phyloP scores from a whole-genome alignment of 2,329 filamentous ascomycete genomes.

The Aspergillus fijiensis region DNA sequence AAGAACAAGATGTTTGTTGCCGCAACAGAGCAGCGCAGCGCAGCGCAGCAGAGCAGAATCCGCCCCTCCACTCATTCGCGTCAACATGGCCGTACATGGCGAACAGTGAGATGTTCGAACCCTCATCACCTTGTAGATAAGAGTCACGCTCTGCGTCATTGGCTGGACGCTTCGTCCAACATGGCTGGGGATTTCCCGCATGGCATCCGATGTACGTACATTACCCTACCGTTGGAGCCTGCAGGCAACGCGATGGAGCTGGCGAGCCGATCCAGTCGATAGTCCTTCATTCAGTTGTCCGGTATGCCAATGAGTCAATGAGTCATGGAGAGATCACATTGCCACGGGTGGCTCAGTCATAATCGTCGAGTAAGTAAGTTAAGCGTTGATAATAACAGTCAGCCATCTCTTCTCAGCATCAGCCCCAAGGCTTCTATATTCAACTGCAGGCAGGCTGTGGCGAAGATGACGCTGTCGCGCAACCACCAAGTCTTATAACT shows the following conservation, averaged over 20 bases:
- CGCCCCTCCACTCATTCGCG: neutral
- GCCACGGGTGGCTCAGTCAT: constrained; percentile 7
- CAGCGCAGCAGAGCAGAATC: neutral
- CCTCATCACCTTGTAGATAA: constrained; percentile 2
- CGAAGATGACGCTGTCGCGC: neutral
- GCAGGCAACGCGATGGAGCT: neutral
- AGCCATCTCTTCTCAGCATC: neutral
- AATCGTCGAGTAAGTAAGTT: neutral
- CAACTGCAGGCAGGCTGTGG: neutral
- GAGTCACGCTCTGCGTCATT: neutral
- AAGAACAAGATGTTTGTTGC: neutral
- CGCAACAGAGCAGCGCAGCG: neutral
- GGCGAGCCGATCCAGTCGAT: neutral
- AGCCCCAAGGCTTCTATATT: neutral
- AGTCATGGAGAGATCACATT: neutral
- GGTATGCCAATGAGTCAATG: constrained; percentile 2
- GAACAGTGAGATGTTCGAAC: neutral
- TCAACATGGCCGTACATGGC: constrained; percentile 8
- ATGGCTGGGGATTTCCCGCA: neutral
- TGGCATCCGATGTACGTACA: neutral
- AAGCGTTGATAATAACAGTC: neutral
- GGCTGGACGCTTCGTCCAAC: neutral
- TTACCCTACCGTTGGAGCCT: constrained; percentile 4
- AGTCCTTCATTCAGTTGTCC: neutral
- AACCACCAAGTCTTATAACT: neutral